A percentile compares a stretch with the other conserved stretches of the same genome.
phyloP scores from a whole-genome alignment of 768 basidiomycete genomes.

The Cystoderma amianthinum region DNA sequence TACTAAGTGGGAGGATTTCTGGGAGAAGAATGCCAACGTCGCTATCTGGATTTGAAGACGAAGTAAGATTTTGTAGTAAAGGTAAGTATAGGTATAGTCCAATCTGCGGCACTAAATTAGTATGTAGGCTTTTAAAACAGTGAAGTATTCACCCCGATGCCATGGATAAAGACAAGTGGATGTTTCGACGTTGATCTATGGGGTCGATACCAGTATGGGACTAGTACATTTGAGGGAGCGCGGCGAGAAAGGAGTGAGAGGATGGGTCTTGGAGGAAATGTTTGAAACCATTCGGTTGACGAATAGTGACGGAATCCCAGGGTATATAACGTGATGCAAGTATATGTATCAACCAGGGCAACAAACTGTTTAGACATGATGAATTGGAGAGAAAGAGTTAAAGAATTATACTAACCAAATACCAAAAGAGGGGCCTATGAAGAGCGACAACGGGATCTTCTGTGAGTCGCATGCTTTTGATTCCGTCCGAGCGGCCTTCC shows the following conservation, averaged over 20 bases:
- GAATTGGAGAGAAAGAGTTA: too few species aligned
- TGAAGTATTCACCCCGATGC: constrained; percentile 47
- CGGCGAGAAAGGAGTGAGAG: constrained; percentile 34
- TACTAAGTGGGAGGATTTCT: constrained; percentile 54
- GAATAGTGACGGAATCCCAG: too few species aligned
- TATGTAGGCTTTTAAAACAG: neutral
- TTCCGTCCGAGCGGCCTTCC: constrained; percentile 27
- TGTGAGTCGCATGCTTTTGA: constrained; percentile 42
- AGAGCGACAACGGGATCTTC: too few species aligned
- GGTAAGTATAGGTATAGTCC: constrained; percentile 51
- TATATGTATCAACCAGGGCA: constrained; percentile 36
- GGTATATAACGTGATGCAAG: constrained; percentile 34
- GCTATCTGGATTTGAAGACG: too few species aligned
- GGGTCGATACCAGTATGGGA: too few species aligned
- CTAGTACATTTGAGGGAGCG: too few species aligned
- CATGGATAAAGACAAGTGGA: too few species aligned
- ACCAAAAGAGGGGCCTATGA: too few species aligned
- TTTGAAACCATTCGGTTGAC: constrained; percentile 22
- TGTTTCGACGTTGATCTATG: too few species aligned
- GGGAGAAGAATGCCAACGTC: constrained; percentile 53
- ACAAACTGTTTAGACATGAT: constrained; percentile 45
- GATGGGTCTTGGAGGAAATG: constrained; percentile 49
- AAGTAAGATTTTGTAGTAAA: constrained; percentile 42
- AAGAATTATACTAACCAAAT: too few species aligned
- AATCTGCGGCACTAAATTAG: constrained; percentile 30